Evolutionary conservation across 768 basidiomycete species (phyloP).

Genomic region (Austroboletus festivus): DNA sequence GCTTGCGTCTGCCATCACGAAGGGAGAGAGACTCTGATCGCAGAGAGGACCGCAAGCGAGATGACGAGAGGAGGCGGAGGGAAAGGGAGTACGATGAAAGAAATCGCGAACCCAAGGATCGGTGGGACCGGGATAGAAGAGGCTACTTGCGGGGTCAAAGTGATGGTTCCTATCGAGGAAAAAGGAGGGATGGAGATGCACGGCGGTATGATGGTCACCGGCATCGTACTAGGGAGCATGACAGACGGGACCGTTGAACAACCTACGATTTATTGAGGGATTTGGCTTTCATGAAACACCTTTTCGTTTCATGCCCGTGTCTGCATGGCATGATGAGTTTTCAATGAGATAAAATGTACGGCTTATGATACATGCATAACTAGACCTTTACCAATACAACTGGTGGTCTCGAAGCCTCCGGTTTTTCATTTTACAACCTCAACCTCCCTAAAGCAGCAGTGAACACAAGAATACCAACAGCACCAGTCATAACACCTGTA

Average conservation of each 20-base stretch:
- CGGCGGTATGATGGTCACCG: neutral
- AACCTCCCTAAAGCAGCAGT: too few relatives aligned
- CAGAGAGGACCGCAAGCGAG: constrained; percentile 10
- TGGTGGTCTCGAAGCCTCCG: too few relatives aligned
- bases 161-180: constrained; percentile 30
- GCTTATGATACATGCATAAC: too few relatives aligned
- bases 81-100: constrained; percentile 12
- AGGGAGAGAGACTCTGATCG: constrained; percentile 15
- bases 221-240: constrained; percentile 19
- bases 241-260: constrained; percentile 2
- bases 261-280: too few relatives aligned
- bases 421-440: too few relatives aligned
- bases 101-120: constrained; percentile 19
- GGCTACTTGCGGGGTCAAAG: constrained; percentile 23
- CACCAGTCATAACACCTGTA: too few relatives aligned
- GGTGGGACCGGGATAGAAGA: constrained; percentile 13
- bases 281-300: too few relatives aligned
- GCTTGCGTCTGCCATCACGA: constrained; percentile 48
- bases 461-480: too few relatives aligned
- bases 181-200: constrained; percentile 3
- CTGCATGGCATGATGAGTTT: too few relatives aligned
- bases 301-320: too few relatives aligned
- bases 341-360: too few relatives aligned
- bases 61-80: constrained; percentile 13
- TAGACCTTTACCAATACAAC: too few relatives aligned